phyloP scores from a whole-genome alignment of 345 rosid genomes.

The Litchi chinensis region DNA sequence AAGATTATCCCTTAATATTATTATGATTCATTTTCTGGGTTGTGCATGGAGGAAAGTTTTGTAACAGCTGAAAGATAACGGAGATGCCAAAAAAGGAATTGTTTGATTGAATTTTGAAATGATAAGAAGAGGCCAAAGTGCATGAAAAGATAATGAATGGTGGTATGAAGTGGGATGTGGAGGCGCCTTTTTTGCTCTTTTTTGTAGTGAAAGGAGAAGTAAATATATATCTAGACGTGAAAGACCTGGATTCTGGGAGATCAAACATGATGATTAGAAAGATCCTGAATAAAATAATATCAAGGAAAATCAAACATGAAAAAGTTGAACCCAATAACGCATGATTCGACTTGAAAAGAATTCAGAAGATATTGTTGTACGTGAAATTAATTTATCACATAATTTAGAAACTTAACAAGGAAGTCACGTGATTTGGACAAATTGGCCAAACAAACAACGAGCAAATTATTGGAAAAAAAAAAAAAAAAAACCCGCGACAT shows the following conservation, averaged over 20 bases:
- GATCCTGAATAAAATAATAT: not conserved
- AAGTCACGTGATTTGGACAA: not conserved
- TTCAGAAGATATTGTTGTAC: not conserved
- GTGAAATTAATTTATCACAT: not conserved
- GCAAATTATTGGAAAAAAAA: not conserved
- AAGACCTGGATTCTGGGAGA: slow-evolving; percentile 39
- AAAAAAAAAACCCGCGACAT: too few species aligned
- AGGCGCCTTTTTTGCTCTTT: slow-evolving; percentile 5
- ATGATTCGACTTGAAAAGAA: slow-evolving; percentile 6
- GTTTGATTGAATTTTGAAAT: slow-evolving; percentile 1
- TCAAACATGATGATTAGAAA: not conserved
- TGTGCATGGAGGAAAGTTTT: not conserved
- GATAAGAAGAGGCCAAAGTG: slow-evolving; percentile 28
- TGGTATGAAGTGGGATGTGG: not conserved
- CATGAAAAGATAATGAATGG: slow-evolving; percentile 20
- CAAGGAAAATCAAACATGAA: not conserved
- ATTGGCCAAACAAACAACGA: not conserved
- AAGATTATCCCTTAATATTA: too few species aligned
- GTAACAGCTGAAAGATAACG: not conserved
- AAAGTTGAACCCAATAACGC: not conserved
- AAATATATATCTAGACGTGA: slow-evolving; percentile 9
- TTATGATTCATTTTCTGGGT: not conserved
- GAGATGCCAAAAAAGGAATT: not conserved
- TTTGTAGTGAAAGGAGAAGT: not conserved
- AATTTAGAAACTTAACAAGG: not conserved